Conservation (phyloP, 1,139 yeast species). For the Yamadazyma oceani region DNA sequence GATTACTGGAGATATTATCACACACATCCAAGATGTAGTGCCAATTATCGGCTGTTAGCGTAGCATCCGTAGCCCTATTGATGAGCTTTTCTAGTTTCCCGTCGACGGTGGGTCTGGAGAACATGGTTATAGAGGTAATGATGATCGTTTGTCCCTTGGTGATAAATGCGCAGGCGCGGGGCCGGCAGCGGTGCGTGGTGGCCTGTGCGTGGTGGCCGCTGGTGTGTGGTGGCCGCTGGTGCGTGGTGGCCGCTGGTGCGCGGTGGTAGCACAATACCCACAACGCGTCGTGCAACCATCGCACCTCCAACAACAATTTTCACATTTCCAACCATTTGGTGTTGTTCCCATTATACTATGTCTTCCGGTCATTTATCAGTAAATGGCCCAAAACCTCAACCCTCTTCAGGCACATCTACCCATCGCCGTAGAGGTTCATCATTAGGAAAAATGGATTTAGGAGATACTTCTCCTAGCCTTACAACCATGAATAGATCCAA, state of each 20-base stretch:
- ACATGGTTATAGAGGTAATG: slow-evolving; percentile 1
- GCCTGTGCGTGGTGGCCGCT: too few relatives aligned
- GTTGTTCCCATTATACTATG: too few relatives aligned
- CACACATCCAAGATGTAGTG: slow-evolving; percentile 78
- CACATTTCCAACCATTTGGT: too few relatives aligned
- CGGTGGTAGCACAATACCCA: too few relatives aligned
- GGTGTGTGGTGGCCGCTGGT: too few relatives aligned
- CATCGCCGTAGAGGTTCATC: slow-evolving; percentile 51
- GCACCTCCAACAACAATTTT: too few relatives aligned
- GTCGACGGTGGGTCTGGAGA: slow-evolving; percentile 2
- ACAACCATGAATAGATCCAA: slow-evolving; percentile 46
- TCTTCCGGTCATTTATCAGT: slow-evolving; percentile 1
- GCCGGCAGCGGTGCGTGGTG: too few relatives aligned
- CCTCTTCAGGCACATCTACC: neutral
- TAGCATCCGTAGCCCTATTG: slow-evolving; percentile 71
- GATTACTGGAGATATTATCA: slow-evolving; percentile 71
- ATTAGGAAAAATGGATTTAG: slow-evolving; percentile 56
- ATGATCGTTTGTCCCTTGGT: neutral
- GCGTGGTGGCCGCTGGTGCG: too few relatives aligned
- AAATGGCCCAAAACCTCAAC: too few relatives aligned
- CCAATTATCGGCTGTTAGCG: slow-evolving; percentile 86
- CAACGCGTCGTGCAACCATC: too few relatives aligned
- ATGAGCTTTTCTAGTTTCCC: slow-evolving; percentile 14
- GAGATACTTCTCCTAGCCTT: slow-evolving; percentile 56
- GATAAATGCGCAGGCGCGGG: too few relatives aligned